phyloP scores from a whole-genome alignment of 345 rosid genomes.

The Physaria fendleri region DNA sequence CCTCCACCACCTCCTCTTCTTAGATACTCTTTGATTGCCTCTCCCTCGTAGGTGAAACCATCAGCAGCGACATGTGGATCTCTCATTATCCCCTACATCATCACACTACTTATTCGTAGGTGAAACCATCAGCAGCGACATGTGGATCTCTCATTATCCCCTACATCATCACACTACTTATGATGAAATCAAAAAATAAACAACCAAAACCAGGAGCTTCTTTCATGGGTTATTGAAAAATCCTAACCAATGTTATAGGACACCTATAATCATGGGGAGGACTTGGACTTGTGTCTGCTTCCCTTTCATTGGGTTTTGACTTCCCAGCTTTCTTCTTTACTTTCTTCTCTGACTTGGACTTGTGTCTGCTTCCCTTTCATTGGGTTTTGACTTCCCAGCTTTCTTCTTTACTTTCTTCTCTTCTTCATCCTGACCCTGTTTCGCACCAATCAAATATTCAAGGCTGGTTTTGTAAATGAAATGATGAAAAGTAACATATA shows the following conservation, averaged over 20 bases:
- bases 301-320: background rate
- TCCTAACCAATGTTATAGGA: constrained; percentile 30
- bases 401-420: background rate
- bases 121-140: constrained; percentile 74
- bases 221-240: too few relatives aligned
- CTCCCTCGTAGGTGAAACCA: constrained; percentile 62
- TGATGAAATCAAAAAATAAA: constrained; percentile 57
- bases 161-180: too few relatives aligned
- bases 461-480: too few relatives aligned
- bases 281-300: background rate
- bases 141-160: constrained; percentile 60
- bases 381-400: background rate
- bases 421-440: too few relatives aligned
- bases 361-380: background rate
- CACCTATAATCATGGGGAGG: constrained; percentile 19
- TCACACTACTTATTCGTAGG: too few relatives aligned
- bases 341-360: background rate
- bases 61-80: constrained; percentile 77
- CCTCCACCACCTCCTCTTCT: constrained; percentile 35
- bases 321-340: background rate
- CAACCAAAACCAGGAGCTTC: too few relatives aligned
- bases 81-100: constrained; percentile 54
- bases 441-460: too few relatives aligned
- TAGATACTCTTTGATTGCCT: constrained; percentile 47
- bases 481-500: too few relatives aligned